A percentile compares a stretch with the other conserved stretches of the same genome.
phyloP scores from a whole-genome alignment of 257 asterid genomes.

The Echium plantagineum region DNA sequence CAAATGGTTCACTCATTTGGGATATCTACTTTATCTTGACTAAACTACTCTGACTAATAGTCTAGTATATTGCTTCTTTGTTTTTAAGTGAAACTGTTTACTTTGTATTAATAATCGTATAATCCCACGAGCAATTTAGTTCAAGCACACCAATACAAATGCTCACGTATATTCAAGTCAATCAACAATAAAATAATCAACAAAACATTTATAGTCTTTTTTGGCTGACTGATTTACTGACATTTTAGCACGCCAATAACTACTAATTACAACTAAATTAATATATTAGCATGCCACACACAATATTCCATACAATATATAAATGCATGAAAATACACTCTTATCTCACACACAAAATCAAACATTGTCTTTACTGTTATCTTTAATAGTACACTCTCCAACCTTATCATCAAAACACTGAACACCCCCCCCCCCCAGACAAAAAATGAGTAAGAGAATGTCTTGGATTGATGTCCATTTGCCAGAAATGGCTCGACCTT shows the following conservation, averaged over 20 bases:
- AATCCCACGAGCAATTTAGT: not conserved
- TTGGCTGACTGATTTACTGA: not conserved
- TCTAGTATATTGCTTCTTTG: too few relatives aligned
- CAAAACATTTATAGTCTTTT: not conserved
- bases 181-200: not conserved
- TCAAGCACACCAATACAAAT: not conserved
- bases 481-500: not conserved
- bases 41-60: too few relatives aligned
- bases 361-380: not conserved
- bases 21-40: too few relatives aligned
- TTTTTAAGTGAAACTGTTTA: too few relatives aligned
- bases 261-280: too few relatives aligned
- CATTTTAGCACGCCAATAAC: too few relatives aligned
- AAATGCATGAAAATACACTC: not conserved
- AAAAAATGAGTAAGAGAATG: not conserved
- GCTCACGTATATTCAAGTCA: not conserved
- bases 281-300: not conserved
- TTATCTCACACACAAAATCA: not conserved
- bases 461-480: not conserved
- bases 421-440: not conserved
- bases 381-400: not conserved
- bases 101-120: not conserved
- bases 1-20: too few relatives aligned
- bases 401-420: not conserved
- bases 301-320: not conserved